Evolutionary conservation across 2,329 filamentous ascomycete species (phyloP).

Genomic region (Penicillium corylophilum): DNA sequence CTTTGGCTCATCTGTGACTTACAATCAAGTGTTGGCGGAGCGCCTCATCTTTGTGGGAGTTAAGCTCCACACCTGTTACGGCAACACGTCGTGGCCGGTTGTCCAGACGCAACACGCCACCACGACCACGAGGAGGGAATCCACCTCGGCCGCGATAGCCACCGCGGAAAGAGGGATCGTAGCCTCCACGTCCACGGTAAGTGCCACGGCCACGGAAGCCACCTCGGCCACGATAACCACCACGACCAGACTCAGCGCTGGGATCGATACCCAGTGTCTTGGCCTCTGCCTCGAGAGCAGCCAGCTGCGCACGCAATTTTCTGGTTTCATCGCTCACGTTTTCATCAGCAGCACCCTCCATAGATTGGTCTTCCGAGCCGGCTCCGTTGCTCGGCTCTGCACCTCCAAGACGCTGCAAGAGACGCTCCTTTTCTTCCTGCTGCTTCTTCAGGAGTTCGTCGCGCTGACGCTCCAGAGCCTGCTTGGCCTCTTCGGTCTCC

Average conservation of each 20-base stretch:
- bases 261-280: slow-evolving; percentile 54
- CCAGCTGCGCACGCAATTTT: slow-evolving; percentile 54
- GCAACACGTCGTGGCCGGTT: slow-evolving; percentile 57
- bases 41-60: slow-evolving; percentile 54
- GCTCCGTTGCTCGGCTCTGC: slow-evolving; percentile 34
- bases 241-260: slow-evolving; percentile 29
- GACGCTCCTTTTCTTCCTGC: slow-evolving; percentile 53
- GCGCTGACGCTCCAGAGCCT: slow-evolving; percentile 55
- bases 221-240: slow-evolving; percentile 28
- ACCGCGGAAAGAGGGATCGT: slow-evolving; percentile 40
- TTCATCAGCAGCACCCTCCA: slow-evolving; percentile 28
- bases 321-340: slow-evolving; percentile 51
- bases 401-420: slow-evolving; percentile 51
- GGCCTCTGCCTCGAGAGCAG: slow-evolving; percentile 56
- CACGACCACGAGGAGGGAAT: slow-evolving; percentile 39
- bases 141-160: slow-evolving; percentile 45
- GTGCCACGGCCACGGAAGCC: slow-evolving; percentile 40
- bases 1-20: slow-evolving; percentile 19
- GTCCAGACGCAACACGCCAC: slow-evolving; percentile 57
- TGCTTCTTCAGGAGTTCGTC: slow-evolving; percentile 53
- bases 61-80: slow-evolving; percentile 50
- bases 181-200: slow-evolving; percentile 44
- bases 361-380: slow-evolving; percentile 23
- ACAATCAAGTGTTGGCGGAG: slow-evolving; percentile 57
- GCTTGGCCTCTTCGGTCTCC: slow-evolving; percentile 52